phyloP scores from a whole-genome alignment of 2,329 filamentous ascomycete species.

The Hymenoscyphus occultus region DNA sequence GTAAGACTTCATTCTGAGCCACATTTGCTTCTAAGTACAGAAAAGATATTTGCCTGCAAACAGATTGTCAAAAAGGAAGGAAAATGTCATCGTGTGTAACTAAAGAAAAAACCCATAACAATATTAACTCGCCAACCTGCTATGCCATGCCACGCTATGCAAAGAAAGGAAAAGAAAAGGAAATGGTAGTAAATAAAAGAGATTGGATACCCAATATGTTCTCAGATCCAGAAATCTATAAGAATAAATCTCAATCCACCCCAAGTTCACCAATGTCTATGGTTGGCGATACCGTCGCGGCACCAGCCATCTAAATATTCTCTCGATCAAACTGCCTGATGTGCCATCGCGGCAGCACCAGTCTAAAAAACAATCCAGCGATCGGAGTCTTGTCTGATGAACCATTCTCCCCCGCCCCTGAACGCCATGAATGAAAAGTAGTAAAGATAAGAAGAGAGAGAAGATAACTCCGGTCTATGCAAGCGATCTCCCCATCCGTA shows the following conservation, averaged over 20 bases:
- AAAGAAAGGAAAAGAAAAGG: too few species aligned
- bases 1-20: neutral
- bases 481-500: neutral
- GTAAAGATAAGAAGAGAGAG: neutral
- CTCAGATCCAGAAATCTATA: neutral
- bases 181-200: neutral
- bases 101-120: neutral
- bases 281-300: neutral
- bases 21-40: neutral
- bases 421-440: neutral
- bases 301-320: too few species aligned
- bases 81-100: neutral
- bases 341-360: neutral
- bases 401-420: neutral
- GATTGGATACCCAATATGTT: neutral
- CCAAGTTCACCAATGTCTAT: conserved; percentile 2
- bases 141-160: neutral
- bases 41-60: neutral
- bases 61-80: neutral
- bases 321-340: too few species aligned
- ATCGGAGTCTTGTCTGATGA: neutral
- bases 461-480: conserved; percentile 1
- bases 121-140: neutral
- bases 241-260: neutral
- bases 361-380: neutral